Evolutionary conservation across 2,329 filamentous ascomycete genomes (phyloP).

Genomic region (Phialophora chinensis): DNA sequence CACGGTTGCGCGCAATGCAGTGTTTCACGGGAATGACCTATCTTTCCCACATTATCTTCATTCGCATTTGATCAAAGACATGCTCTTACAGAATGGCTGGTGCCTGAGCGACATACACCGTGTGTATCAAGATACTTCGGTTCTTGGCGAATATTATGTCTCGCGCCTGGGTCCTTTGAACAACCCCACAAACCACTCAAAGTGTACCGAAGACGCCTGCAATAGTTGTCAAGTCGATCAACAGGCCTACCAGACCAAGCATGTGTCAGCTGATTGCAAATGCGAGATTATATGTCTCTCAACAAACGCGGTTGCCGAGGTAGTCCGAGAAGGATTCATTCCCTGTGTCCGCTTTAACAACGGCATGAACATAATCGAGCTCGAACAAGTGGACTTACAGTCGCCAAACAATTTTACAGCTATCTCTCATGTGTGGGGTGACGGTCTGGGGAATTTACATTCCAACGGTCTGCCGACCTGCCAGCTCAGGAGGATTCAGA

Average conservation of each 20-base stretch:
- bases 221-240: neutral
- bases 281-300: neutral
- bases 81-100: neutral
- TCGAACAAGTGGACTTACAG: neutral
- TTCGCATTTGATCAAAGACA: neutral
- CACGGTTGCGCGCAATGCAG: neutral
- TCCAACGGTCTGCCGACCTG: constrained; percentile 6
- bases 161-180: constrained; percentile 6
- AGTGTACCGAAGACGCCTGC: neutral
- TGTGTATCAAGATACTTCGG: neutral
- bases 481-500: constrained; percentile 1
- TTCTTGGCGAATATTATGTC: neutral
- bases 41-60: neutral
- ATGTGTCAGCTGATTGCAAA: neutral
- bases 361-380: neutral
- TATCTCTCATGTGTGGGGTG: constrained; percentile 8
- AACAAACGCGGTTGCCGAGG: neutral
- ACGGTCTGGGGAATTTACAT: constrained; percentile 8
- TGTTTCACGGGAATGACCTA: neutral
- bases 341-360: neutral
- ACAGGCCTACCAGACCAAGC: constrained; percentile 2
- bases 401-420: constrained; percentile 1
- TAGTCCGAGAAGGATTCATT: neutral
- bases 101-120: neutral
- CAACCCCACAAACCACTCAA: neutral